Evolutionary conservation across 2,329 filamentous ascomycete genomes (phyloP).

Genomic region (Aureobasidium sp.): DNA sequence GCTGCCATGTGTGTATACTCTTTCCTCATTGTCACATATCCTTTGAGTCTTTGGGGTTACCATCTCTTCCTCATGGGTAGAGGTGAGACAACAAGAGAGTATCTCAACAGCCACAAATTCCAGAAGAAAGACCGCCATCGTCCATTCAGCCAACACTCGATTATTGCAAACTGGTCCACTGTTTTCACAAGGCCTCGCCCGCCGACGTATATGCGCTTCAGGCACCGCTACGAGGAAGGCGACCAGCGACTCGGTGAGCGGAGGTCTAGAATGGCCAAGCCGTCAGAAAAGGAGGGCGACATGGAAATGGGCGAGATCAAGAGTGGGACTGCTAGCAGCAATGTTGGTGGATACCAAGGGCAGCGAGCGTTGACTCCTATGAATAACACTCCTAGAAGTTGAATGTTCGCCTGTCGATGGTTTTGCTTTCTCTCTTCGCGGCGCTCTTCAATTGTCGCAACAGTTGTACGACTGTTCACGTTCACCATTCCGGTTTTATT

Average conservation of each 20-base stretch:
- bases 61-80: slow-evolving; percentile 86
- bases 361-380: slow-evolving; percentile 15
- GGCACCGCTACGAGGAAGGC: slow-evolving; percentile 65
- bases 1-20: slow-evolving; percentile 77
- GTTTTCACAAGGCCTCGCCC: slow-evolving; percentile 78
- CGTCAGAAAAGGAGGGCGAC: slow-evolving; percentile 47
- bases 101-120: slow-evolving; percentile 94
- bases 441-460: not conserved
- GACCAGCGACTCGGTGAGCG: slow-evolving; percentile 70
- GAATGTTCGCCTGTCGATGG: not conserved
- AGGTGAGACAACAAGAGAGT: slow-evolving; percentile 92
- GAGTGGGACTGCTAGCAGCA: slow-evolving; percentile 18
- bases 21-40: slow-evolving; percentile 68
- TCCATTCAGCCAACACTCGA: slow-evolving; percentile 74
- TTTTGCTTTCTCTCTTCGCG: not conserved
- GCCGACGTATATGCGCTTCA: slow-evolving; percentile 86
- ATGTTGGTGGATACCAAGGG: slow-evolving; percentile 29
- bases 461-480: slow-evolving; percentile 4
- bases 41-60: slow-evolving; percentile 74
- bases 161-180: slow-evolving; percentile 70
- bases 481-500: not conserved
- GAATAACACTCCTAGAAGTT: slow-evolving; percentile 21
- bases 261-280: slow-evolving; percentile 41
- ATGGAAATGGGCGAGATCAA: slow-evolving; percentile 63
- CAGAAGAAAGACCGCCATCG: slow-evolving; percentile 83